Base-by-base conservation (phyloP, 768 basidiomycete species). In the Clitopilus hobsonii region DNA sequence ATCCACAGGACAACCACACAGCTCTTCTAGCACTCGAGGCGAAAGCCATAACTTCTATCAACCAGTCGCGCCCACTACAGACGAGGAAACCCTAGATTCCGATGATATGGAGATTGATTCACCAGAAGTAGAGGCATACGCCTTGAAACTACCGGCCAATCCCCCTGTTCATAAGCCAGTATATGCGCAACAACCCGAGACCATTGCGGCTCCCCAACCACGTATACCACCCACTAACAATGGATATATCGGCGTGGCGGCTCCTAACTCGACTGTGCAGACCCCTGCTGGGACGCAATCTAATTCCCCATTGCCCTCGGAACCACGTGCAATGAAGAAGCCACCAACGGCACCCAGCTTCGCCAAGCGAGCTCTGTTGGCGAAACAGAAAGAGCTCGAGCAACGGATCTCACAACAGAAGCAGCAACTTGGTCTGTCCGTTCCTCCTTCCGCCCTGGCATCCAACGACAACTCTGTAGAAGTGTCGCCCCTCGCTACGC, bases 301-400 rank as follows among this genome's bases (percentile, higher is more conserved):
- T n/a, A 61, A 53, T 10, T 60, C 59, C 22, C 52, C 63, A 22
- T 62, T 60, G 11, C 65, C 74, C 6, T 68, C 72, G 16, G 75
- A 75, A 55, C 71, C 74, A 18, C 70, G 68, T 27, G 69, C 71
- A 7, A 69, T 73, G 67, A 72, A 73, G 57, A 72, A 65, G 49
- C 61, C 67, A 11, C 71, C 75, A 1, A 71, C 66, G 45, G 68
- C 65, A 14, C 72, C 75, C n/a, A 74, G 66, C 51, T 72, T 62
- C 53, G 63, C 65, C 22, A 76, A 74, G 57, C 69, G 70, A 11
- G 68, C 71, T 16, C 65, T 77, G 14, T 36, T 74, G 25, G 74
- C 72, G 6, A 66, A 73, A 56, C 74, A 76, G 52, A 77, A 71
- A 65, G 77, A 78, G 29, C 61, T 79, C 25, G 76, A 79, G 59